A percentile compares a stretch with the other conserved stretches of the same genome.
These are phyloP conservation scores for Funneliformis mosseae DNA, from an alignment of 192 early-diverging fungal genomes.

Conservation along the genomic window DNA sequence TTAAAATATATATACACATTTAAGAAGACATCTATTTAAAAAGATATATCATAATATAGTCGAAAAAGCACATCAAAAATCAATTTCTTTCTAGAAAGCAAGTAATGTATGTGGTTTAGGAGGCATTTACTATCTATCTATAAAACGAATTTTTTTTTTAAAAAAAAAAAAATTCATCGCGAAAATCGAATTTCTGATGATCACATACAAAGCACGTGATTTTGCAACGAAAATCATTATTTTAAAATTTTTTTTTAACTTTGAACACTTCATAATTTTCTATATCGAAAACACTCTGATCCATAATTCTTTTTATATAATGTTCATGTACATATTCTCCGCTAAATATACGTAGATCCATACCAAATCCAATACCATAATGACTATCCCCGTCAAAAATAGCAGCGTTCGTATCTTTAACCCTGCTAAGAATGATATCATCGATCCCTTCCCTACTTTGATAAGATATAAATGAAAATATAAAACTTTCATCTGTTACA, in stretches of 20 bases:
- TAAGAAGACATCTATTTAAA: no score
- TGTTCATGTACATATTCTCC: background rate
- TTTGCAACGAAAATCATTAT: no score
- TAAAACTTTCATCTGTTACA: background rate
- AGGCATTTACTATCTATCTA: no score
- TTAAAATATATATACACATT: no score
- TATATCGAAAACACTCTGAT: background rate
- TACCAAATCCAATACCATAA: background rate
- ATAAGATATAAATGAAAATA: background rate
- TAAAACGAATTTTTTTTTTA: no score
- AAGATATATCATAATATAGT: no score
- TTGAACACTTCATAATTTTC: background rate
- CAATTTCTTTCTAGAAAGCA: no score
- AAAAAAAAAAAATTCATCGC: no score
- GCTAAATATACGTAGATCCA: background rate
- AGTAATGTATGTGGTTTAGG: no score
- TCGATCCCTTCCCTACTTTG: background rate
- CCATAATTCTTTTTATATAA: background rate
- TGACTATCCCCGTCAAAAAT: background rate
- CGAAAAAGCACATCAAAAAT: no score
- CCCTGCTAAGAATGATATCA: background rate
- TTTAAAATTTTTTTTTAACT: background rate
- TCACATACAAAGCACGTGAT: no score
- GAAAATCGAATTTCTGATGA: no score
- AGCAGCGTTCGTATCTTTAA: background rate